These are phyloP conservation scores for Monosporascus sp. DNA, from an alignment of 2,329 filamentous ascomycete genomes.

Conservation along the genomic window DNA sequence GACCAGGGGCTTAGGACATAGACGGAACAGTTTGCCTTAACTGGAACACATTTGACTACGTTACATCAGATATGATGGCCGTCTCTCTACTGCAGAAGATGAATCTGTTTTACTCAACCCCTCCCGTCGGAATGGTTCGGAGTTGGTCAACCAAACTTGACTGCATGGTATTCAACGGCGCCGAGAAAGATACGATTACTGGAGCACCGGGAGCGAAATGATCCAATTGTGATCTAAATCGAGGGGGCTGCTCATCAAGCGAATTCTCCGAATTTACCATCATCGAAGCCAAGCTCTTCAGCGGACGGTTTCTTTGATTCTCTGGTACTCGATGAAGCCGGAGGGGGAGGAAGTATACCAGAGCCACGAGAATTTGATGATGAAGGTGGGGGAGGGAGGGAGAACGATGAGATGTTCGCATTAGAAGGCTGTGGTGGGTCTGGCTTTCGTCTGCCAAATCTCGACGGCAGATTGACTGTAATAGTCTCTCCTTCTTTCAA, in stretches of 20 bases:
- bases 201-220: not conserved
- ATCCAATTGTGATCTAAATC: not conserved
- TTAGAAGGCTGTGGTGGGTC: slow-evolving; percentile 19
- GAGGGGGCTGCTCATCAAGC: slow-evolving; percentile 33
- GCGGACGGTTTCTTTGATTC: slow-evolving; percentile 49
- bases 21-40: not conserved
- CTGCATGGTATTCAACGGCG: too few relatives aligned
- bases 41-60: not conserved
- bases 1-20: not conserved
- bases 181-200: too few relatives aligned
- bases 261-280: slow-evolving; percentile 87
- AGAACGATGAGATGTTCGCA: slow-evolving; percentile 53
- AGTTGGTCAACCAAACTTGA: too few relatives aligned
- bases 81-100: too few relatives aligned
- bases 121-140: too few relatives aligned
- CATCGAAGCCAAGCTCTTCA: slow-evolving; percentile 74
- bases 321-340: slow-evolving; percentile 57
- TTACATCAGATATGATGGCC: too few relatives aligned
- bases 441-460: slow-evolving; percentile 45
- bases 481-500: slow-evolving; percentile 89
- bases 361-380: slow-evolving; percentile 25
- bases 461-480: slow-evolving; percentile 68
- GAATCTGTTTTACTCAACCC: too few relatives aligned
- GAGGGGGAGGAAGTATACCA: slow-evolving; percentile 59
- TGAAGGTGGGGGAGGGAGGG: slow-evolving; percentile 66